Conservation (phyloP, 2,329 filamentous ascomycete genomes). For the Calonectria hawksworthii region DNA sequence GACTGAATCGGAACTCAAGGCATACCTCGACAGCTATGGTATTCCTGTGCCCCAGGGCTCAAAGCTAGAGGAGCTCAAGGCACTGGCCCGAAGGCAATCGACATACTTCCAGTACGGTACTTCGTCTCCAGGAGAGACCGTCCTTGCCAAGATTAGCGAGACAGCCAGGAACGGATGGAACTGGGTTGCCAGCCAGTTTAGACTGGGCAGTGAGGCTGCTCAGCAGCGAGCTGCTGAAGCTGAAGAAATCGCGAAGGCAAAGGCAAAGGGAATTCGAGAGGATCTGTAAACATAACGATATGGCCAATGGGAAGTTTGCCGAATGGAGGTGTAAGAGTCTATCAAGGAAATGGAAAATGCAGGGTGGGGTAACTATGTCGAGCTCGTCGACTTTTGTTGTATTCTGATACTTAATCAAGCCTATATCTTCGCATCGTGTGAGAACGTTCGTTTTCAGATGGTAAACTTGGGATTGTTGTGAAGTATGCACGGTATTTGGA, state of each 20-base stretch:
- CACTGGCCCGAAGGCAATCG: constrained; percentile 78
- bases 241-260: constrained; percentile 46
- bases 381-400: neutral
- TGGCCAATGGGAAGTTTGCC: neutral
- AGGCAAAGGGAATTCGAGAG: constrained; percentile 56
- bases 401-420: neutral
- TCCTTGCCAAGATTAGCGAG: constrained; percentile 74
- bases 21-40: constrained; percentile 85
- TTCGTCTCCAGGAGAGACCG: constrained; percentile 72
- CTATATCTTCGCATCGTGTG: neutral
- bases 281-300: constrained; percentile 60
- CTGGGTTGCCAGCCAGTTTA: constrained; percentile 66
- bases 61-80: constrained; percentile 77
- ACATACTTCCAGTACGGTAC: constrained; percentile 86
- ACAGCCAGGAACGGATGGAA: constrained; percentile 62
- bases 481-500: neutral
- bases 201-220: constrained; percentile 62
- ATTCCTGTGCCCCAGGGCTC: constrained; percentile 77
- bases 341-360: neutral
- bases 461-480: neutral
- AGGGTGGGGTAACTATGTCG: neutral
- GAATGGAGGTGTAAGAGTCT: neutral
- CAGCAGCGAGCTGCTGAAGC: constrained; percentile 61
- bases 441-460: no score
- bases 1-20: constrained; percentile 81